Evolutionary conservation across 1,139 yeast genomes (phyloP).

Genomic region (Neolecta irregularis): DNA sequence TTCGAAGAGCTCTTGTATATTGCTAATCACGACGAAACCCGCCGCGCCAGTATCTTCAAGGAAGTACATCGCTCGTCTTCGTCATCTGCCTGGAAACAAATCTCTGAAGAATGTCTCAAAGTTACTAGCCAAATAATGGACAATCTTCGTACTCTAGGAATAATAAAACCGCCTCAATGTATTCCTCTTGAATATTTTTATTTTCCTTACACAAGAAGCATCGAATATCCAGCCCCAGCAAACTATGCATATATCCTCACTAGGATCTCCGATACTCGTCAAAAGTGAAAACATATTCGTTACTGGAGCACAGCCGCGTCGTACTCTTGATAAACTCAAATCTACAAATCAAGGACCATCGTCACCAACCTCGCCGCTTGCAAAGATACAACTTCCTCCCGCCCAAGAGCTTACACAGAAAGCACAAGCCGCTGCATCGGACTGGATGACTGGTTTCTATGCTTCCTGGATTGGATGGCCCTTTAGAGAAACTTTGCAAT

Average conservation of each 20-base stretch:
- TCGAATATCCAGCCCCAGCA: slow-evolving; percentile 7
- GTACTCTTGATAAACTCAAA: slow-evolving; percentile 1
- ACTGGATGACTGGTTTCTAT: slow-evolving; percentile 10
- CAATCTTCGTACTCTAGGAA: slow-evolving; percentile 8
- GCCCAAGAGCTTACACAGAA: background rate
- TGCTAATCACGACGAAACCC: slow-evolving; percentile 20
- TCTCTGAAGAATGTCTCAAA: slow-evolving; percentile 14
- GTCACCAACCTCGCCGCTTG: background rate
- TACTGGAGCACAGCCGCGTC: background rate
- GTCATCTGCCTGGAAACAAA: slow-evolving; percentile 17
- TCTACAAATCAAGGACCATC: slow-evolving; percentile 3
- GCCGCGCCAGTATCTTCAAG: slow-evolving; percentile 24
- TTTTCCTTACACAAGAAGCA: slow-evolving; percentile 3
- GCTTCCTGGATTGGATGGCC: slow-evolving; percentile 18
- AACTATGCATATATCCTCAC: slow-evolving; percentile 5
- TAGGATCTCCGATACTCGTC: slow-evolving; percentile 7
- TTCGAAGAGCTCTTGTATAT: slow-evolving; percentile 26
- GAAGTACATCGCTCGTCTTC: slow-evolving; percentile 22
- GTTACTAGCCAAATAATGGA: slow-evolving; percentile 12
- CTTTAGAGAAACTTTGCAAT: slow-evolving; percentile 23
- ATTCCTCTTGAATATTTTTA: background rate
- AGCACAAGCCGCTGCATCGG: background rate
- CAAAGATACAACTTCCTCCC: background rate
- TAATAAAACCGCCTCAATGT: slow-evolving; percentile 5
- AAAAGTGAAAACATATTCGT: slow-evolving; percentile 5